Evolutionary conservation across 2,329 filamentous ascomycete species (phyloP), one percentile per base, ranked within the genome.

Genomic region (Fusarium irregulare): DNA sequence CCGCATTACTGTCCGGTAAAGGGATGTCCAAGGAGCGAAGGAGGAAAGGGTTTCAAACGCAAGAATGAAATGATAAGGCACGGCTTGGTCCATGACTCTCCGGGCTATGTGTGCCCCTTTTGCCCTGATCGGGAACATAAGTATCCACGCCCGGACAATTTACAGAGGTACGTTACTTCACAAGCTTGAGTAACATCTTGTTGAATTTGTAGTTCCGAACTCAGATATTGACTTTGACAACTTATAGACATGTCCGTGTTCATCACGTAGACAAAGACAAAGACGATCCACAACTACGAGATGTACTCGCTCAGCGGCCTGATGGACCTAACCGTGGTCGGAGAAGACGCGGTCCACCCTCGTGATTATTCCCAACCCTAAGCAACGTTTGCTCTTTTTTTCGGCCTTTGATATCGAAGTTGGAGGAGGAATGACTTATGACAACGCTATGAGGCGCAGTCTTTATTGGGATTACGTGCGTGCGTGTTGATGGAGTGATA

Each of bases 101-200:
- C 96, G 2, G 95, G 95, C 64, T 99, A 98, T 76, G 90, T 97
- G 30, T 99, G 96, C 79, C 96, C 96, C 0, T 98, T 98, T 77
- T 99, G 96, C 79, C 92, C 93, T 2, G 94, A 97, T 76, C 87
- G 94, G 71, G 94, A 98, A 78, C 95, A 98, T 79, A 94, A 92
- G 77, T 98, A 98, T 78, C 96, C 96, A 7, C 87, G 96, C 73
- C 96, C 96, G 34, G 96, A 99, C 79, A 98, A 98, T 83, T 83
- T 99, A 59, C 95, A 98, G 83, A 90, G 95, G 93, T 97, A 85
- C 71, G 68, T 64, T 12, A 21, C 40, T 53, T 45, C 16, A 21
- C 44, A 28, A n/a, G 20, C 7, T 23, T 21, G 40, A 44, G n/a
- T 60, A 41, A 34, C 27, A 27, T 37, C 16, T 25, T 10, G 18